Base-by-base conservation (phyloP, 257 asterid species). In the Leonotis leonurus region DNA sequence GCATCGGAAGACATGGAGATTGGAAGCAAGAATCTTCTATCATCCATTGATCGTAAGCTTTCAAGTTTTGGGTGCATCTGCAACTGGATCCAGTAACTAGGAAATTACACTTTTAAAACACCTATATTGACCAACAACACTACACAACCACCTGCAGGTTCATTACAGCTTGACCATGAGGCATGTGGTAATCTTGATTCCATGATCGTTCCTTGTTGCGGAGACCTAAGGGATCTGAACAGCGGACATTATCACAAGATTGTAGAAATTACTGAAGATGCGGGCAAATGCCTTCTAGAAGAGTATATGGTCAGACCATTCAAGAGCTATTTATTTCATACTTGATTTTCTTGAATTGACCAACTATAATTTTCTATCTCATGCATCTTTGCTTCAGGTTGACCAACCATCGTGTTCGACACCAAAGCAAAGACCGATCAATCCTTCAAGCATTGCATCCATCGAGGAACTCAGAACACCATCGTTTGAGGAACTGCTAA, bases 371-470 rank as follows among this genome's bases (percentile, higher is more conserved):
- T 27, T 24, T 66, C 4, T 6, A 4, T 48, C 14, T 60, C 35
- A 30, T 29, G 37, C 37, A 3, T 56, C 25, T 24, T 35, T 46
- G 39, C 17, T 39, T n/a, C 68, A 92, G 99, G 94, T 92, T 37
- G 99, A 92, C 72, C 81, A 85, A 76, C 97, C 96, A 69, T 83
- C 97, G 26, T 80, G 95, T 76, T 86, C 94, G 9, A 89, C 99
- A 0, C 99, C 96, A 6, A 79, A 71, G 39, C 85, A 76, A 70
- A 76, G 97, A 59, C 73, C 80, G 1, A 80, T 81, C 68, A 79
- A 75, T 64, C 86, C 84, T 46, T 95, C 96, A 13, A 89, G 88
- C 70, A 57, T 77, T 30, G 81, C 73, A 66, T 80, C 94, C 29
- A 89, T 89, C 54, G 97, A 93, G 75, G 99, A 93, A 69, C 90